A percentile compares a stretch with the other conserved stretches of the same genome.
These are phyloP conservation scores for Quercus dentata DNA, from an alignment of 306 rosid species.

Conservation along the genomic window DNA sequence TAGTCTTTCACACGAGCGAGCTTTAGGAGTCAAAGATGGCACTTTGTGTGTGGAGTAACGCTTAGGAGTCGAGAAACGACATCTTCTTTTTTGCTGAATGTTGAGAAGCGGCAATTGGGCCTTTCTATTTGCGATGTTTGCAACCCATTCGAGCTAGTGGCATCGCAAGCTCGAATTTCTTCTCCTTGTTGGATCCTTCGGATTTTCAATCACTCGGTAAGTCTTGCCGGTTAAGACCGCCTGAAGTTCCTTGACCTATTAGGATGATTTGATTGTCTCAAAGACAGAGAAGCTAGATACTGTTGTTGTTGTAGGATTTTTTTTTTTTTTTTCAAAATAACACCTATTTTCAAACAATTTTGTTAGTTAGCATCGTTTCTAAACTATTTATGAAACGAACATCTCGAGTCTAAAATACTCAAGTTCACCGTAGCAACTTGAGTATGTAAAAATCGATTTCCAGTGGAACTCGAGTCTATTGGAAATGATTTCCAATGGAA, in stretches of 20 bases:
- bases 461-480: too few species aligned
- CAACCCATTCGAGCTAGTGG: conserved; percentile 85
- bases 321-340: too few species aligned
- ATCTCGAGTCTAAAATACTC: too few species aligned
- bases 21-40: conserved; percentile 76
- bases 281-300: not conserved
- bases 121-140: conserved; percentile 87
- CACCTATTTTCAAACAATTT: too few species aligned
- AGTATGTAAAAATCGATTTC: too few species aligned
- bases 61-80: conserved; percentile 51
- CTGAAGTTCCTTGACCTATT: conserved; percentile 94
- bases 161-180: conserved; percentile 86
- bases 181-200: conserved; percentile 76
- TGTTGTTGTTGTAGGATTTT: too few species aligned
- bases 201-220: conserved; percentile 66
- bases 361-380: too few species aligned
- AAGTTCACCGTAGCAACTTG: too few species aligned
- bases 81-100: too few species aligned
- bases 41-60: conserved; percentile 78
- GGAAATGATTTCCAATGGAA: too few species aligned
- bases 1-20: conserved; percentile 84
- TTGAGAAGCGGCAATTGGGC: conserved; percentile 63
- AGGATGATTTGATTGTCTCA: not conserved
- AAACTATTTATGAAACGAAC: too few species aligned
- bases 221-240: conserved; percentile 76